Percentiles rank a stretch among this genome's conserved stretches.
Evolutionary conservation across 2,329 filamentous ascomycete species (phyloP).

Genomic region (Exutisphaerella laricina): DNA sequence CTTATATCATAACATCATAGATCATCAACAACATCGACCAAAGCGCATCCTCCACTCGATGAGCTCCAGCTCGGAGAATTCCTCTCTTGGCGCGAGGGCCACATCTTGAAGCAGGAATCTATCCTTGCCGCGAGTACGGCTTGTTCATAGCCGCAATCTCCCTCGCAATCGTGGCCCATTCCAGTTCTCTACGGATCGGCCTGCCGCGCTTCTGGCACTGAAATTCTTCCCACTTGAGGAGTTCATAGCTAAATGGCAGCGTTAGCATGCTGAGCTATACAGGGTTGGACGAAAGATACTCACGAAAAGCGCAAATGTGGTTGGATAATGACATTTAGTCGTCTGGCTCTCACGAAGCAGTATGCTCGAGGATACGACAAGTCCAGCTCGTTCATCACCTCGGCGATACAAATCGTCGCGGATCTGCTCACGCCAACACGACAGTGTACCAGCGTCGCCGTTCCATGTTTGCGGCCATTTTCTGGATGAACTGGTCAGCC

Average conservation of each 20-base stretch:
- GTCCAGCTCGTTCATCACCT: slow-evolving; percentile 79
- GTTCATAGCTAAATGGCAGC: slow-evolving; percentile 57
- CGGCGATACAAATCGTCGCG: slow-evolving; percentile 97
- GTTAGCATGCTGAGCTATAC: slow-evolving; percentile 1
- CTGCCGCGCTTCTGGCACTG: slow-evolving; percentile 54
- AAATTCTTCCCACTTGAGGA: slow-evolving; percentile 90
- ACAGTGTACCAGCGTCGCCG: slow-evolving; percentile 89
- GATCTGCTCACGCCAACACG: slow-evolving; percentile 92
- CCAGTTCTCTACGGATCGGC: slow-evolving; percentile 67
- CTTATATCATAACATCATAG: slow-evolving; percentile 10
- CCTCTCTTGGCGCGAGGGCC: not conserved
- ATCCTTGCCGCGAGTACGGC: slow-evolving; percentile 68
- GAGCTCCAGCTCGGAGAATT: slow-evolving; percentile 2
- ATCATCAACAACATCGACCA: slow-evolving; percentile 10
- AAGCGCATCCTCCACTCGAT: not conserved
- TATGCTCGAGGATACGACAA: slow-evolving; percentile 89
- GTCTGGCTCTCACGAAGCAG: slow-evolving; percentile 86
- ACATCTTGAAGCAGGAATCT: slow-evolving; percentile 8
- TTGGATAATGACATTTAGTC: slow-evolving; percentile 97
- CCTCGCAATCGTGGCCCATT: slow-evolving; percentile 82
- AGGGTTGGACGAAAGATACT: slow-evolving; percentile 19
- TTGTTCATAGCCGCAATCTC: slow-evolving; percentile 96
- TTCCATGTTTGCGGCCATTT: slow-evolving; percentile 67
- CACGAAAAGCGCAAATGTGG: slow-evolving; percentile 87
- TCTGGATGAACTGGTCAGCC: slow-evolving; percentile 48